phyloP scores from a whole-genome alignment of 306 rosid genomes.

The Cucumis sativus region Cucumber_9930_V3 NC_026660.2:5766001-5766500 shows the following conservation, averaged over 20 bases:
- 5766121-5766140: conserved; percentile 4
- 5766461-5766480: conserved; percentile 72
- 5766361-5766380: no score
- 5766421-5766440: not conserved
- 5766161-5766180: conserved; percentile 35
- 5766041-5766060: no score
- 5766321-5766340: no score
- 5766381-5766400: not conserved
- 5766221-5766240: conserved; percentile 83
- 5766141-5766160: not conserved
- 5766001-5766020: no score
- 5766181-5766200: conserved; percentile 82
- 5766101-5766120: not conserved
- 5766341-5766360: no score
- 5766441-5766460: conserved; percentile 67
- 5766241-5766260: conserved; percentile 71
- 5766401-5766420: no score
- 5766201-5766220: conserved; percentile 95
- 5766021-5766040: no score
- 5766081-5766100: no score
- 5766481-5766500: conserved; percentile 39
- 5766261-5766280: conserved; percentile 26
- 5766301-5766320: not conserved
- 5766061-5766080: no score
- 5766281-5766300: not conserved